Base-by-base conservation (phyloP, 441 rosid genomes). In the Corymbia calophylla region DNA sequence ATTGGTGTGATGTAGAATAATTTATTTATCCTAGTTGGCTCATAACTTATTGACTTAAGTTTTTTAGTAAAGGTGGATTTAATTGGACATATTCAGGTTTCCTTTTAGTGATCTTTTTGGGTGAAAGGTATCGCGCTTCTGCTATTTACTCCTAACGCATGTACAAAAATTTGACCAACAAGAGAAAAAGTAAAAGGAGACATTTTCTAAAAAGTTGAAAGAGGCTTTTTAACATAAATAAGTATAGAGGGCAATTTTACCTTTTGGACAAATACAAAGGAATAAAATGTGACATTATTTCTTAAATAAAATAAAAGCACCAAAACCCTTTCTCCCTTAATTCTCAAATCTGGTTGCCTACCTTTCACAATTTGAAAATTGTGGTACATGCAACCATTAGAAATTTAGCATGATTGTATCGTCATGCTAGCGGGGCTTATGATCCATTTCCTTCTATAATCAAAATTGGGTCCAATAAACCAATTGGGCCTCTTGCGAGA, bases 391-490 rank as follows among this genome's bases (percentile, higher is more conserved):
- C 70, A 29, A 62, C 32, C 70, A 6, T 13, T 62, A 62, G 31
- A 62, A 62, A 29, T 29, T 62, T 8, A 62, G 31, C 70, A 29
- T 14, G 32, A 29, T 18, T 32, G 3, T 29, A 29, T 1, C 9
- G 1, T 29, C 9, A 62, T 29, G 70, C 18, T 29, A 29, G 68
- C 35, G 3, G 35, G 32, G 32, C 32, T 18, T 14, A 23, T 23
- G 29, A 56, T 56, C 62, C 62, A 56, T 56, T 56, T 56, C 62
- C 13, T 56, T 1, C 0, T 56, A 13, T 56, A 56, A 56, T 23
- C 62, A 56, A 4, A 23, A 56, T 56, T 1, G 0, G 12, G 29
- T 6, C 13, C 13, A 0, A 1, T 56, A 56, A 56, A 56, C 29
- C 62, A 56, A 56, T 56, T 56, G 62, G 62, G 13, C 29, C 62